A percentile compares a stretch with the other conserved stretches of the same genome.
phyloP scores from a whole-genome alignment of 441 rosid genomes.

The Geranium incanum region DNA sequence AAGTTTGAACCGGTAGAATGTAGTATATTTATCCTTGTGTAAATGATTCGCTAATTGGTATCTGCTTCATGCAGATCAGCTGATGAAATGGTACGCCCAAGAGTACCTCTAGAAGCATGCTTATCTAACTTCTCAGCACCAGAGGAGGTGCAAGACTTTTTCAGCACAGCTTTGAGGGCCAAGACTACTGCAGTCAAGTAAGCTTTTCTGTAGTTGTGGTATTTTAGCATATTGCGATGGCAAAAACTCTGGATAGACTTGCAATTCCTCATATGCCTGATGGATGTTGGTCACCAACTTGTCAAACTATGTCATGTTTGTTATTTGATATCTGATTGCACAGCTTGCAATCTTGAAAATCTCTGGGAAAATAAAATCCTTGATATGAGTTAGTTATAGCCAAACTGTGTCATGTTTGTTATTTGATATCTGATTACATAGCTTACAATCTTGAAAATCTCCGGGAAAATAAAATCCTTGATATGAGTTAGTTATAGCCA shows the following conservation, averaged over 20 bases:
- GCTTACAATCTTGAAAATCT: background rate
- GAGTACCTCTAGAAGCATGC: conserved; percentile 93
- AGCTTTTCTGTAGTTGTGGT: conserved; percentile 18
- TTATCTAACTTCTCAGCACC: conserved; percentile 70
- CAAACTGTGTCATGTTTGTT: background rate
- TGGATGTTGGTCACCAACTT: background rate
- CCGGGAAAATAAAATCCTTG: background rate
- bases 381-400: too few relatives aligned
- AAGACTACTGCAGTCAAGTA: conserved; percentile 88
- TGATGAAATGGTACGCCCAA: conserved; percentile 81
- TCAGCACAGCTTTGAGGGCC: conserved; percentile 76
- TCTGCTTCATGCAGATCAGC: conserved; percentile 43
- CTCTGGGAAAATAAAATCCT: background rate
- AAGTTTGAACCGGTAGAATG: conserved; percentile 29
- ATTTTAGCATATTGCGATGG: background rate
- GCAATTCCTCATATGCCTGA: background rate
- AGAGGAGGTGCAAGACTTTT: conserved; percentile 73
- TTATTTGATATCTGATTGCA: background rate
- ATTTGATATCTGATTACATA: background rate
- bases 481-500: too few relatives aligned
- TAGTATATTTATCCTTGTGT: conserved; percentile 18
- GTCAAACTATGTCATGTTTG: background rate
- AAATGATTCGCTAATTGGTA: conserved; percentile 24
- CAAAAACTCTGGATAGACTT: background rate
- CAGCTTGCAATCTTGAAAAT: background rate